These are phyloP conservation scores for Plantago ovata DNA, from an alignment of 257 asterid species.

Conservation along the genomic window DNA sequence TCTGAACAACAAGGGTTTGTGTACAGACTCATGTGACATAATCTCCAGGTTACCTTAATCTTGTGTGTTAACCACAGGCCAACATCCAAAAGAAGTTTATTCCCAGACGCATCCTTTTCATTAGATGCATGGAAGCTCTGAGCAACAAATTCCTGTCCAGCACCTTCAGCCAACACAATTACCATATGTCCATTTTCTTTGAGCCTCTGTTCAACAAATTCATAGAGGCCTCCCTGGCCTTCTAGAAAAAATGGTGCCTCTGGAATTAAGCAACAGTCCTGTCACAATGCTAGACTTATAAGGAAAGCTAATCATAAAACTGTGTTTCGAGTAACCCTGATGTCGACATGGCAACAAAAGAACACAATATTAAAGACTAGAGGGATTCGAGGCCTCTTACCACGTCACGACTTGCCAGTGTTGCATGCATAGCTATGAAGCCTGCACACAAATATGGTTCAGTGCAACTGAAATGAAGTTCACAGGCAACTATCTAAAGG, in stretches of 20 bases:
- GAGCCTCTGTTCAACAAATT: constrained; percentile 73
- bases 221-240: constrained; percentile 88
- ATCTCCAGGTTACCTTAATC: constrained; percentile 59
- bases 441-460: constrained; percentile 43
- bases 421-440: constrained; percentile 93
- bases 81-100: constrained; percentile 68
- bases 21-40: constrained; percentile 2
- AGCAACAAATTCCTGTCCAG: constrained; percentile 87
- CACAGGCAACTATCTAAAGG: constrained; percentile 17
- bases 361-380: not conserved
- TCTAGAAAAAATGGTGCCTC: constrained; percentile 94
- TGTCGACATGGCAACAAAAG: not conserved
- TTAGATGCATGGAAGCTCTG: constrained; percentile 53
- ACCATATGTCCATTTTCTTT: constrained; percentile 80
- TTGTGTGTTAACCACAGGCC: constrained; percentile 91
- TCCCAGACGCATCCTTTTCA: constrained; percentile 91
- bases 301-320: constrained; percentile 14
- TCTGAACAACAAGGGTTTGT: constrained; percentile 4
- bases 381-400: constrained; percentile 41
- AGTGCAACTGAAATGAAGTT: constrained; percentile 2
- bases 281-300: constrained; percentile 33
- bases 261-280: constrained; percentile 97
- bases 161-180: constrained; percentile 94
- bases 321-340: not conserved
- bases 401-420: constrained; percentile 95